Conservation (phyloP, 805 yeast species). For the Ogataea degrootiae region DNA sequence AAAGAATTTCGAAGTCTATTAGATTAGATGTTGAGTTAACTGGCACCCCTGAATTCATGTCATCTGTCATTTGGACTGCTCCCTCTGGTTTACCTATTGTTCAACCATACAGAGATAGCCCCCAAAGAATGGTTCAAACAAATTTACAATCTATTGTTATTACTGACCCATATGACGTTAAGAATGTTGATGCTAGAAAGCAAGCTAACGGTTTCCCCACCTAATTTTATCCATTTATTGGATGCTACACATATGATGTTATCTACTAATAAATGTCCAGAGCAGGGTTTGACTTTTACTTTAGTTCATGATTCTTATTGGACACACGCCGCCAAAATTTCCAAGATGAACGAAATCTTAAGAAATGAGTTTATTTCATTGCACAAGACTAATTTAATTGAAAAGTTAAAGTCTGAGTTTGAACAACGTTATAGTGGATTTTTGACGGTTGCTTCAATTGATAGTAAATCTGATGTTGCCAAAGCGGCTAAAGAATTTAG, state of each 20-base stretch:
- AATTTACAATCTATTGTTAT: slow-evolving; percentile 84
- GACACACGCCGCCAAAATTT: slow-evolving; percentile 91
- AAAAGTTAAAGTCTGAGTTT: slow-evolving; percentile 70
- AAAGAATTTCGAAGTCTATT: slow-evolving; percentile 70
- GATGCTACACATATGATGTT: slow-evolving; percentile 97
- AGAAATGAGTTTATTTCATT: slow-evolving; percentile 76
- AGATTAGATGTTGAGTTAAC: slow-evolving; percentile 59
- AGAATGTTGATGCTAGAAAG: slow-evolving; percentile 80
- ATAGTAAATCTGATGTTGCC: slow-evolving; percentile 49
- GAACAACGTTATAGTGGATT: slow-evolving; percentile 72
- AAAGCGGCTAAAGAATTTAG: slow-evolving; percentile 45
- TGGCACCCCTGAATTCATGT: slow-evolving; percentile 56
- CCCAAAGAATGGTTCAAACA: slow-evolving; percentile 66
- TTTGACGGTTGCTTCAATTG: slow-evolving; percentile 55
- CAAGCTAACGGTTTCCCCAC: slow-evolving; percentile 94
- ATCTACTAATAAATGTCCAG: slow-evolving; percentile 76
- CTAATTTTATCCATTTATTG: slow-evolving; percentile 88
- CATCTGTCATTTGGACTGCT: slow-evolving; percentile 96
- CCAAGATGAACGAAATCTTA: slow-evolving; percentile 60
- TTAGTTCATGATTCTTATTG: slow-evolving; percentile 97
- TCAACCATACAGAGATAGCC: slow-evolving; percentile 82
- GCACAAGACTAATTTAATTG: slow-evolving; percentile 70
- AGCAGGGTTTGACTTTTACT: slow-evolving; percentile 68
- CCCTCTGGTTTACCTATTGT: slow-evolving; percentile 95
- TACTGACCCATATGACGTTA: slow-evolving; percentile 76